Conservation (phyloP, 1,284 basidiomycete species). For the Dichomitus squalens region DNA sequence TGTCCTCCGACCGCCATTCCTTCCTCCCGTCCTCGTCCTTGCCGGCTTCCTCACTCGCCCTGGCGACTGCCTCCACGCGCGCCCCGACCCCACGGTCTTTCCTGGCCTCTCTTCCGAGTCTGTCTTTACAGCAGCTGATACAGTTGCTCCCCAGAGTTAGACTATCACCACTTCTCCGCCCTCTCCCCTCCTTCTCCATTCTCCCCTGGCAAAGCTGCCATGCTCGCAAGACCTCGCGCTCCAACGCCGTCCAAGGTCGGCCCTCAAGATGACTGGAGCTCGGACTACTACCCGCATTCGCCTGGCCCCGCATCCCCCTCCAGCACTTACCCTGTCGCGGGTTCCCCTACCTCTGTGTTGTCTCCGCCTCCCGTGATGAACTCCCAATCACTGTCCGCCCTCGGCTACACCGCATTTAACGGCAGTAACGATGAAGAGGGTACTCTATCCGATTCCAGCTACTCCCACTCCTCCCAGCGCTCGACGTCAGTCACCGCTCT, state of each 20-base stretch:
- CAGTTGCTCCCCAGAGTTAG: constrained; percentile 10
- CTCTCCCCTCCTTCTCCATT: constrained; percentile 23
- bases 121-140: constrained; percentile 14
- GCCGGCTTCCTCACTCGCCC: neutral
- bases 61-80: neutral
- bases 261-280: constrained; percentile 29
- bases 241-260: constrained; percentile 30
- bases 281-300: constrained; percentile 29
- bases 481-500: constrained; percentile 50
- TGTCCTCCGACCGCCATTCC: neutral
- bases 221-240: constrained; percentile 31
- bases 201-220: constrained; percentile 30
- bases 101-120: constrained; percentile 7
- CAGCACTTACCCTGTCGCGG: constrained; percentile 32
- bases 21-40: neutral
- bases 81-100: constrained; percentile 8
- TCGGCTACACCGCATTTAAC: constrained; percentile 27
- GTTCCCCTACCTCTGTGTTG: constrained; percentile 29
- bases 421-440: constrained; percentile 37
- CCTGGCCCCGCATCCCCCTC: constrained; percentile 31
- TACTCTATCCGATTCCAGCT: constrained; percentile 40
- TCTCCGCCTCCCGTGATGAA: constrained; percentile 21
- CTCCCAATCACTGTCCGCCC: constrained; percentile 23
- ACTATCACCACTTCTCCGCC: constrained; percentile 23
- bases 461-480: constrained; percentile 43